Conservation (phyloP, 495 filamentous ascomycete species). For the Xylaria scruposa region DNA sequence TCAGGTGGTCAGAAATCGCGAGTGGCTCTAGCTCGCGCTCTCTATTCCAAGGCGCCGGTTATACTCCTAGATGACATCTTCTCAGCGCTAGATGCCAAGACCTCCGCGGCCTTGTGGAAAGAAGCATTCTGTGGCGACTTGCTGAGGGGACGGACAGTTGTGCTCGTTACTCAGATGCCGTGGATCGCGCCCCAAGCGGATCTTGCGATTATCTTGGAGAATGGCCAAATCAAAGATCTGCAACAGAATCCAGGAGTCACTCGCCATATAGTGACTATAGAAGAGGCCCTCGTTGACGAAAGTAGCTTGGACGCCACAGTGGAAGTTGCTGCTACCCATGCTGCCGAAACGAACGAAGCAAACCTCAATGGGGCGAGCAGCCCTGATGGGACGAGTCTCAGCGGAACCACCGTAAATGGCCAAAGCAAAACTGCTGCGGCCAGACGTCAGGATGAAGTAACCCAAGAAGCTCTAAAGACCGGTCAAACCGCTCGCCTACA, state of each 20-base stretch:
- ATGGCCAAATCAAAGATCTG: constrained; percentile 44
- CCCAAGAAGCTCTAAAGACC: constrained; percentile 42
- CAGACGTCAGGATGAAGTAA: constrained; percentile 40
- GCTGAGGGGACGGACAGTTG: constrained; percentile 44
- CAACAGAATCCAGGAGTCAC: constrained; percentile 46
- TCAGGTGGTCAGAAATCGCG: constrained; percentile 76
- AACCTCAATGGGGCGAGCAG: constrained; percentile 25
- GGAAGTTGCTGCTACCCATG: constrained; percentile 31
- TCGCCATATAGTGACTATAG: constrained; percentile 40
- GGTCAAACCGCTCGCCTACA: constrained; percentile 42
- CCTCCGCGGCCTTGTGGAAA: constrained; percentile 55
- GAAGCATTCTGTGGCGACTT: constrained; percentile 60
- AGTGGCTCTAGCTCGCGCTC: constrained; percentile 70
- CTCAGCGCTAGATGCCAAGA: constrained; percentile 64
- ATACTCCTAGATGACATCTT: constrained; percentile 75
- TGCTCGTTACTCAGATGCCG: constrained; percentile 51
- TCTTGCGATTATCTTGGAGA: constrained; percentile 49
- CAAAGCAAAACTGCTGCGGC: constrained; percentile 32
- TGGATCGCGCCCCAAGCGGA: constrained; percentile 56
- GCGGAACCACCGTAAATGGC: constrained; percentile 25
- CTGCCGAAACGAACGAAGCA: constrained; percentile 26
- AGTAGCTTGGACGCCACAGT: constrained; percentile 33
- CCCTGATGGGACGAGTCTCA: constrained; percentile 22
- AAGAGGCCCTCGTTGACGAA: constrained; percentile 29
- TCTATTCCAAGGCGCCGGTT: constrained; percentile 69